Conservation (phyloP, 305 asterid genomes). For the Rubia tinctorum region DNA sequence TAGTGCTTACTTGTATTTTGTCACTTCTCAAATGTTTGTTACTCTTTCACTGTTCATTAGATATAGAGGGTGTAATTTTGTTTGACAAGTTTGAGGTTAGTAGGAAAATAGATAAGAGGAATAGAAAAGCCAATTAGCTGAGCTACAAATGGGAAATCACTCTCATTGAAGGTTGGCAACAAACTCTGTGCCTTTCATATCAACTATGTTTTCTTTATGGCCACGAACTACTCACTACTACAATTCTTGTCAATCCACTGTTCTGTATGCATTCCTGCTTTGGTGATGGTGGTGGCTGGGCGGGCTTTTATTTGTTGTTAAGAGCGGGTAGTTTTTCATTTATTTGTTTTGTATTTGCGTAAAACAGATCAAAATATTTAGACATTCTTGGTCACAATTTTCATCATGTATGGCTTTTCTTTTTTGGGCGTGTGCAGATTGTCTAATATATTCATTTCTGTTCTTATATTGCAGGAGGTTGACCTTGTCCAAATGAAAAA, state of each 20-base stretch:
- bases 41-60: not conserved
- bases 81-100: not conserved
- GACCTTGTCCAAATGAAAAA: conserved; percentile 79
- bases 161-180: conserved; percentile 70
- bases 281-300: not conserved
- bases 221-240: conserved; percentile 27
- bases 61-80: not conserved
- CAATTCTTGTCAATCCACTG: not conserved
- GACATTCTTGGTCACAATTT: not conserved
- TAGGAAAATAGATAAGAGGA: conserved; percentile 8
- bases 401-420: not conserved
- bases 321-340: not conserved
- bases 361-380: not conserved
- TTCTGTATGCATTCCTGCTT: not conserved
- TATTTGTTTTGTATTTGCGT: not conserved
- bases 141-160: conserved; percentile 41
- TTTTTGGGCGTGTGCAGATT: not conserved
- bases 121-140: conserved; percentile 52
- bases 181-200: conserved; percentile 38
- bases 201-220: conserved; percentile 24
- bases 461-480: conserved; percentile 54
- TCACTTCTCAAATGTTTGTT: not conserved
- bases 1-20: not conserved
- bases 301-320: not conserved
- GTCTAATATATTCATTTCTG: not conserved